A percentile compares a stretch with the other conserved stretches of the same genome.
phyloP scores from a whole-genome alignment of 2,329 filamentous ascomycete species.

The Colletotrichum sansevieriae region DNA sequence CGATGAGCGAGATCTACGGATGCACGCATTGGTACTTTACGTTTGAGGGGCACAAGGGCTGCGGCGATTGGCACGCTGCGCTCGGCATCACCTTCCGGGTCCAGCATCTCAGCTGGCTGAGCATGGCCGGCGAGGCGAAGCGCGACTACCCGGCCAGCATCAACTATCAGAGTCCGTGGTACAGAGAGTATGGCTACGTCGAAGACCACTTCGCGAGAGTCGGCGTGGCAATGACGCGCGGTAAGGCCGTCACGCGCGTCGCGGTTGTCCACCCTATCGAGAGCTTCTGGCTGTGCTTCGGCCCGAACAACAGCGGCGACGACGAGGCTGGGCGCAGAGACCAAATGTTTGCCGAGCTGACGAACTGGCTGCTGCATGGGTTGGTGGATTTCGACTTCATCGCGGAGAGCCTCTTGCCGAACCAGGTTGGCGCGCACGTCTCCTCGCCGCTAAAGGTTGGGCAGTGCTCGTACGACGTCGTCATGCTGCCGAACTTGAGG shows the following conservation, averaged over 20 bases:
- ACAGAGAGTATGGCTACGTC: constrained; percentile 48
- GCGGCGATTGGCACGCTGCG: constrained; percentile 51
- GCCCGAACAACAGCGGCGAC: constrained; percentile 45
- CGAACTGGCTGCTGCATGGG: constrained; percentile 34
- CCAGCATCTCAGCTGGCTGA: constrained; percentile 50
- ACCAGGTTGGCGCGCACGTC: constrained; percentile 35
- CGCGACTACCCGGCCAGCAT: constrained; percentile 50
- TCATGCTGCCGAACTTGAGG: constrained; percentile 49
- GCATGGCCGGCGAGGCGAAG: constrained; percentile 51
- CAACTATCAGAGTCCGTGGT: constrained; percentile 51
- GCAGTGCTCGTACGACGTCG: constrained; percentile 48
- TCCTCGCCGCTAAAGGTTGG: constrained; percentile 45
- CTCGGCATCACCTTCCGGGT: constrained; percentile 50
- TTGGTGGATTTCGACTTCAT: constrained; percentile 53
- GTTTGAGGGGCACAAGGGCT: constrained; percentile 51
- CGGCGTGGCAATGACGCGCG: constrained; percentile 48
- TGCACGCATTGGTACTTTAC: constrained; percentile 50
- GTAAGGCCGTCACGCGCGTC: constrained; percentile 47
- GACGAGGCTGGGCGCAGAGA: constrained; percentile 46
- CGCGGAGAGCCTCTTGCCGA: constrained; percentile 48
- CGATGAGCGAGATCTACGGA: constrained; percentile 50
- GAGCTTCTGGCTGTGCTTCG: constrained; percentile 51
- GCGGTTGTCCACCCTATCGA: constrained; percentile 51
- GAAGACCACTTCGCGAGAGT: constrained; percentile 51
- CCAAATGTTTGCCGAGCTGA: constrained; percentile 45